Evolutionary conservation across 2,329 filamentous ascomycete species (phyloP).

Genomic region (Parafenestella ontariensis): DNA sequence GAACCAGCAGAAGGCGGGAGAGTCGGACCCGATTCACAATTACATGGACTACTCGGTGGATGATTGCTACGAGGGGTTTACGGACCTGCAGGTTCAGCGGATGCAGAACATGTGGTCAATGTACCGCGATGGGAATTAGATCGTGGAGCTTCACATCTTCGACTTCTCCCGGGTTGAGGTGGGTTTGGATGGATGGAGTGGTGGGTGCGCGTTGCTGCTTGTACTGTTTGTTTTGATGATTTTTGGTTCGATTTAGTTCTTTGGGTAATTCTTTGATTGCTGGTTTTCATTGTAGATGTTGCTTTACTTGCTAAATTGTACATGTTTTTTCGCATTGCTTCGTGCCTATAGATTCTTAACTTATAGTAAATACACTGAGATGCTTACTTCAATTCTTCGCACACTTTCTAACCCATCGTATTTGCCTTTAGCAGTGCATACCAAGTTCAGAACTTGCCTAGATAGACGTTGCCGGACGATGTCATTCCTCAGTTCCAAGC

Average conservation of each 20-base stretch:
- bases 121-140: conserved; percentile 48
- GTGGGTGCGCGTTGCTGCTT: not conserved
- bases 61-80: conserved; percentile 63
- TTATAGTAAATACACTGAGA: not conserved
- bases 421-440: not conserved
- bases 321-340: not conserved
- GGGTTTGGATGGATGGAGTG: not conserved
- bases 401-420: not conserved
- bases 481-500: not conserved
- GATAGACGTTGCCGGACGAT: not conserved
- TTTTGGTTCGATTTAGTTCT: not conserved
- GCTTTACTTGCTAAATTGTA: not conserved
- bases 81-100: conserved; percentile 56
- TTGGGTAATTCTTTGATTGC: not conserved
- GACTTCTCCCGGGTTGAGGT: no score
- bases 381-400: not conserved
- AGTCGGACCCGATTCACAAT: conserved; percentile 62
- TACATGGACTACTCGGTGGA: conserved; percentile 68
- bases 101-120: conserved; percentile 61
- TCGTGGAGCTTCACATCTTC: no score
- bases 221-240: not conserved
- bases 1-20: conserved; percentile 40
- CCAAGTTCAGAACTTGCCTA: not conserved
- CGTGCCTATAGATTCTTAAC: no score
- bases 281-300: not conserved